Percentiles rank a stretch among this genome's conserved stretches.
Conservation (phyloP, 2,329 filamentous ascomycete genomes). For the Aspergillus sp. region DNA sequence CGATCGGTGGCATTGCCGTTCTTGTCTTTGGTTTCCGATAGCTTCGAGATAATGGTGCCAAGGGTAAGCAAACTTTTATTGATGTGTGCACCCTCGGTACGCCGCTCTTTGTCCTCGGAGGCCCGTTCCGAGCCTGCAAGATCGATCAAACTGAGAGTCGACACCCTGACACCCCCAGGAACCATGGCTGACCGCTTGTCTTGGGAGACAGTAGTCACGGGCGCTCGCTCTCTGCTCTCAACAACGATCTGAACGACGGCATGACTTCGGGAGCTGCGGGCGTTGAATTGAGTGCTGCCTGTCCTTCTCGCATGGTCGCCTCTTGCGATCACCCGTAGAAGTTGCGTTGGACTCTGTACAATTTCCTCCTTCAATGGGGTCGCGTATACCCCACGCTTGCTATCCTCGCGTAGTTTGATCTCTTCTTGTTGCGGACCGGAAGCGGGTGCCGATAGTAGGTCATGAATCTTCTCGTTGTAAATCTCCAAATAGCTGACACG, state of each 20-base stretch:
- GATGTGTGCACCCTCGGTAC: slow-evolving; percentile 93
- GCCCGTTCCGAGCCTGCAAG: slow-evolving; percentile 93
- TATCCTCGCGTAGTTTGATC: slow-evolving; percentile 94
- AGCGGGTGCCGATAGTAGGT: slow-evolving; percentile 72
- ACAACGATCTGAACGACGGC: slow-evolving; percentile 98
- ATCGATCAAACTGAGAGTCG: slow-evolving; percentile 91
- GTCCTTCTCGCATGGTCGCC: slow-evolving; percentile 86
- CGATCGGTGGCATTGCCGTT: slow-evolving; percentile 64
- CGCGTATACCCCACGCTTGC: slow-evolving; percentile 92
- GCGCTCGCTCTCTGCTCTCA: slow-evolving; percentile 81
- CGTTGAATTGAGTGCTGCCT: slow-evolving; percentile 93
- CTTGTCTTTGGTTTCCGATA: slow-evolving; percentile 86
- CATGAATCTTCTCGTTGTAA: slow-evolving; percentile 96
- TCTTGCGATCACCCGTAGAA: slow-evolving; percentile 86
- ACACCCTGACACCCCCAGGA: slow-evolving; percentile 88
- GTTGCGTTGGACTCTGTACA: slow-evolving; percentile 91
- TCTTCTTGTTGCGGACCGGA: slow-evolving; percentile 66
- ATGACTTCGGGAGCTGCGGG: slow-evolving; percentile 92
- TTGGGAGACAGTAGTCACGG: slow-evolving; percentile 41
- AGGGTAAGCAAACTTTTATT: slow-evolving; percentile 95
- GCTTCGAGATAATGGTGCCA: slow-evolving; percentile 84
- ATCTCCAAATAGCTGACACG: slow-evolving; percentile 98
- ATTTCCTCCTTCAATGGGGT: slow-evolving; percentile 96
- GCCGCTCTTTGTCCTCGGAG: slow-evolving; percentile 86
- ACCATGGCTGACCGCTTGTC: slow-evolving; percentile 62